Conservation (phyloP, 2,329 filamentous ascomycete species). For the Fusarium buxicola region DNA sequence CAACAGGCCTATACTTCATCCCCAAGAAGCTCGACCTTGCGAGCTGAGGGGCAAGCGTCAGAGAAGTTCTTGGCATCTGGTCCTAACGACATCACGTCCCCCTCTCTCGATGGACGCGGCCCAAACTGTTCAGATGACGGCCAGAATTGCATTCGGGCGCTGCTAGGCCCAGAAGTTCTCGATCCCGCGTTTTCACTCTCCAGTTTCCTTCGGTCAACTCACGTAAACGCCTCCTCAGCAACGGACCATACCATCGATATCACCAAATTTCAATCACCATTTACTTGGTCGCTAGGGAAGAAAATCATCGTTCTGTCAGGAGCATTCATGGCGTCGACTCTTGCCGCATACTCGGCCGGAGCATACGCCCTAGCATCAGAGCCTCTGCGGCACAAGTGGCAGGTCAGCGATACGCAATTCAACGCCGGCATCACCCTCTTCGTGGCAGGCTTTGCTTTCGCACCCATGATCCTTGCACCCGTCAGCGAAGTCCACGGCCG, state of each 20-base stretch:
- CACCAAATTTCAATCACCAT: constrained; percentile 8
- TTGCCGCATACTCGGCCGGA: constrained; percentile 74
- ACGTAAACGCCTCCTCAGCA: not conserved
- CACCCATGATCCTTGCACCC: constrained; percentile 76
- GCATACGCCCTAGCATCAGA: constrained; percentile 68
- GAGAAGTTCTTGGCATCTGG: not conserved
- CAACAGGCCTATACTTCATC: not conserved
- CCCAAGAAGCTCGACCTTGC: not conserved
- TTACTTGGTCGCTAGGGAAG: constrained; percentile 25
- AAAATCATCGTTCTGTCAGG: constrained; percentile 38
- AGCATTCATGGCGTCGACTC: constrained; percentile 59
- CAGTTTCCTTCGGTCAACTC: not conserved
- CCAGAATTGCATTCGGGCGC: not conserved
- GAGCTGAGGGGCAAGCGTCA: not conserved
- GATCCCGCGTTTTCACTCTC: constrained; percentile 1
- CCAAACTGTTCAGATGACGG: constrained; percentile 1
- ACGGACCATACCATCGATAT: not conserved
- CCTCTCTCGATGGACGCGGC: not conserved
- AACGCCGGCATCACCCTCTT: constrained; percentile 73
- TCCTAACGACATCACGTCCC: not conserved
- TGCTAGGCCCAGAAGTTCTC: constrained; percentile 13
- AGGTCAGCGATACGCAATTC: constrained; percentile 65
- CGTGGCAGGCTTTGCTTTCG: constrained; percentile 71
- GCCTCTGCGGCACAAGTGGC: constrained; percentile 67
- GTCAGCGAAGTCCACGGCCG: constrained; percentile 70